Evolutionary conservation across 768 basidiomycete species (phyloP).

Genomic region (Tricholoma sp.): DNA sequence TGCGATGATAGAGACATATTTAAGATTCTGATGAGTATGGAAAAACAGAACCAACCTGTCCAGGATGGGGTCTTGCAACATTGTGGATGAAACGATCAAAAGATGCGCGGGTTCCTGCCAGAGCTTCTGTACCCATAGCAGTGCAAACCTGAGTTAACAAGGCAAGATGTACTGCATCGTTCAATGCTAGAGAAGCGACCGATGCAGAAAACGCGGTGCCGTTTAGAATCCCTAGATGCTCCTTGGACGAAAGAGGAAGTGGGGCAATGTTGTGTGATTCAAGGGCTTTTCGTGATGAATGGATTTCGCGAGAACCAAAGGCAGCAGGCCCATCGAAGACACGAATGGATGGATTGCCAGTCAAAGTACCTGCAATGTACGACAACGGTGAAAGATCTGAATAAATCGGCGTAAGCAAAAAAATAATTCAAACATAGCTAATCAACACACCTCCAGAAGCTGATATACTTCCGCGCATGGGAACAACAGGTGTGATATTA

Average conservation of each 20-base stretch:
- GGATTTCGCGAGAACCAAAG: slow-evolving; percentile 45
- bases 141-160: slow-evolving; percentile 70
- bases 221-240: slow-evolving; percentile 78
- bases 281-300: slow-evolving; percentile 55
- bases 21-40: not conserved
- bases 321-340: slow-evolving; percentile 54
- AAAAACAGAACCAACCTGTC: slow-evolving; percentile 44
- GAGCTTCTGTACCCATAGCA: slow-evolving; percentile 80
- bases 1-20: slow-evolving; percentile 13
- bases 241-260: slow-evolving; percentile 66
- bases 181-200: slow-evolving; percentile 68
- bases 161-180: slow-evolving; percentile 64
- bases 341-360: slow-evolving; percentile 75
- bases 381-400: slow-evolving; percentile 75
- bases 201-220: slow-evolving; percentile 84
- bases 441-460: slow-evolving; percentile 64
- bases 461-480: slow-evolving; percentile 78
- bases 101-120: slow-evolving; percentile 65
- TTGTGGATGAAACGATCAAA: slow-evolving; percentile 79
- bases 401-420: not conserved
- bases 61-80: slow-evolving; percentile 75
- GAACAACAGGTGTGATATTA: slow-evolving; percentile 76
- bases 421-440: slow-evolving; percentile 1
- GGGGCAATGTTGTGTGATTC: slow-evolving; percentile 56
- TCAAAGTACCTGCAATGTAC: slow-evolving; percentile 77